Base-by-base conservation (phyloP, 2,329 filamentous ascomycete genomes). In the Trichoderma lentiforme region DNA sequence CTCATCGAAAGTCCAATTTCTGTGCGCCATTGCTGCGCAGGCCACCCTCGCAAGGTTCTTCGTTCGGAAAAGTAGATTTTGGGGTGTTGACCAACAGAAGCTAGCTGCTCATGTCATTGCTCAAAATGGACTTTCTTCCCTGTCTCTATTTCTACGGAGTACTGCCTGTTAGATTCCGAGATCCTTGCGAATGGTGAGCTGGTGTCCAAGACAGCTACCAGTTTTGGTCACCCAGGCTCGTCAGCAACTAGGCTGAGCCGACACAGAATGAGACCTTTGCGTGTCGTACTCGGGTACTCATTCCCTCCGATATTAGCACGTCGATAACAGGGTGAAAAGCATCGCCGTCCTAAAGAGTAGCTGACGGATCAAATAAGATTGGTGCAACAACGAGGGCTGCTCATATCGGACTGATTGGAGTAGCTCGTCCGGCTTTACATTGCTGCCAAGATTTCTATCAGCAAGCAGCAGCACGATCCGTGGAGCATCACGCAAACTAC, bases 241-340 rank as follows among this genome's bases (percentile, higher is more conserved):
- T 28, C 51, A 67, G 64, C 32, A 66, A 66, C 47, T 47, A 66
- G 26, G 63, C 32, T 57, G 64, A 67, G 47, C 64, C 47, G 64
- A 39, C 32, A 28, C 51, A 26, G 3, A 56, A 47, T 36, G 21
- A 34, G 30, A 66, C 47, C 14, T 56, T 56, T 26, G 9, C 39
- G 32, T 11, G 64, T 57, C 64, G 30, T 39, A 39, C 47, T 67
- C 64, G 64, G 64, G 47, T 67, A 57, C 47, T 57, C 64, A 28
- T 39, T 28, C 64, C 64, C 51, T 67, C 64, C 64, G 64, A 30
- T 9, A 14, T 28, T 26, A 8, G 14, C 2, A 56, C 2, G 24
- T 12, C 21, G 32, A 57, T 39, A 18, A n/a, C 11, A 56, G 21
- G 21, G 21, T 18, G 15, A 57, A 28, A 18, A 21, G 18, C 21